Percentiles rank a stretch among this genome's conserved stretches.
These are phyloP conservation scores for Lumnitzera littorea DNA, from an alignment of 345 rosid species.

Conservation along the genomic window DNA sequence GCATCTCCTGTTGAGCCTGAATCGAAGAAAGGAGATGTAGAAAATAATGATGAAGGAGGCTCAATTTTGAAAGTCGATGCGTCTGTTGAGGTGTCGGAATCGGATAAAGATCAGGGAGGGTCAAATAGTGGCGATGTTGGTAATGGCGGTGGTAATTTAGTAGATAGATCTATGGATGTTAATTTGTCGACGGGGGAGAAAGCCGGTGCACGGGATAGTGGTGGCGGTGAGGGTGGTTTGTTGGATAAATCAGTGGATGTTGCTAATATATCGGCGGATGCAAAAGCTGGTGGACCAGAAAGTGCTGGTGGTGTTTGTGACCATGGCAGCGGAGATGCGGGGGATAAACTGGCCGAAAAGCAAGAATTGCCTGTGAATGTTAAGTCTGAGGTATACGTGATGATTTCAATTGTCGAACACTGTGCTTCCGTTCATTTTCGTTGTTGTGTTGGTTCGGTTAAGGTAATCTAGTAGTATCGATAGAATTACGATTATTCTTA, in stretches of 20 bases:
- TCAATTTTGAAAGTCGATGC: constrained; percentile 4
- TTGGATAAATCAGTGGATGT: not conserved
- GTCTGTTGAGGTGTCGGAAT: constrained; percentile 11
- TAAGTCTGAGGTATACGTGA: constrained; percentile 22
- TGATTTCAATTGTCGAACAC: not conserved
- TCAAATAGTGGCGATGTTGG: constrained; percentile 10
- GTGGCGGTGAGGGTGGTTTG: not conserved
- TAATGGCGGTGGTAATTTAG: not conserved
- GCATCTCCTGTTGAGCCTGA: no score
- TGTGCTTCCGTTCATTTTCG: not conserved
- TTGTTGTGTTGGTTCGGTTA: no score
- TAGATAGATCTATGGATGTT: constrained; percentile 2
- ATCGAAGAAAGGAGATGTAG: not conserved
- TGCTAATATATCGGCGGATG: not conserved
- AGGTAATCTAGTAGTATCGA: no score
- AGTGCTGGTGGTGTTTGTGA: constrained; percentile 8
- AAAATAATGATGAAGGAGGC: not conserved
- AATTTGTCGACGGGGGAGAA: not conserved
- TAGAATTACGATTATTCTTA: no score
- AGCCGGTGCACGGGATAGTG: constrained; percentile 7
- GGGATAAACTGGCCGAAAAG: constrained; percentile 12
- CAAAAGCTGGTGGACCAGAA: not conserved
- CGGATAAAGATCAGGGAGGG: constrained; percentile 5
- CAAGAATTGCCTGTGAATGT: constrained; percentile 15
- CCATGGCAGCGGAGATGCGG: constrained; percentile 17